phyloP scores from a whole-genome alignment of 441 rosid genomes.

The Isatis lusitanica region DNA sequence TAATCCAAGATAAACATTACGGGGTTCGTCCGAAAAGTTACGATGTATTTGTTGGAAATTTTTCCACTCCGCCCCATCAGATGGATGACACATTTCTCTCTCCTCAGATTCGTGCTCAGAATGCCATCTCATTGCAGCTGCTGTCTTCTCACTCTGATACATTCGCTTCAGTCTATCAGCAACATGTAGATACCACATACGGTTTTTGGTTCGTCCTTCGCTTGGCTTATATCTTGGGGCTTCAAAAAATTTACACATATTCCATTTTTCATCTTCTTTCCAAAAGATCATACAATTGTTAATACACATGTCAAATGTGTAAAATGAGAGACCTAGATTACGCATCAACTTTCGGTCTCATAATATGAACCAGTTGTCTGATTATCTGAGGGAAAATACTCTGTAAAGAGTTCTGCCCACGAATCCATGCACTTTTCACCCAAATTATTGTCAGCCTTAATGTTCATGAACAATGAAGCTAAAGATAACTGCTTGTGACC shows the following conservation, averaged over 20 bases:
- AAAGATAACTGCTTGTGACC: too few species aligned
- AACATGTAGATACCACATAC: not conserved
- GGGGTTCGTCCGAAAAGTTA: too few species aligned
- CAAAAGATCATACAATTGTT: not conserved
- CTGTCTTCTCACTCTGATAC: too few species aligned
- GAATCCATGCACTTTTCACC: not conserved
- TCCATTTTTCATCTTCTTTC: conserved; percentile 1
- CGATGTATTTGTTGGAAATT: too few species aligned
- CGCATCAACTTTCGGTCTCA: not conserved
- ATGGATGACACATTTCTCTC: too few species aligned
- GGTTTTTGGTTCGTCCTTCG: not conserved
- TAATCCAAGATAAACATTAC: too few species aligned
- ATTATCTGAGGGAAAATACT: not conserved
- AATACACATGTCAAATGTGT: not conserved
- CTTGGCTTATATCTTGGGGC: not conserved
- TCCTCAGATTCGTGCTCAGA: too few species aligned
- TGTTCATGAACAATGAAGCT: not conserved
- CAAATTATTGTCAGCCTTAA: not conserved
- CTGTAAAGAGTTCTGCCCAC: not conserved
- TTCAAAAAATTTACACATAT: not conserved
- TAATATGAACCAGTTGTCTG: not conserved
- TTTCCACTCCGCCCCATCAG: too few species aligned
- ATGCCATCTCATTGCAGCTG: too few species aligned
- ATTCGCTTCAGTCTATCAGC: not conserved
- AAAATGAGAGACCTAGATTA: not conserved